phyloP scores from a whole-genome alignment of 805 yeast species.

The Yamadazyma philogaea region DNA sequence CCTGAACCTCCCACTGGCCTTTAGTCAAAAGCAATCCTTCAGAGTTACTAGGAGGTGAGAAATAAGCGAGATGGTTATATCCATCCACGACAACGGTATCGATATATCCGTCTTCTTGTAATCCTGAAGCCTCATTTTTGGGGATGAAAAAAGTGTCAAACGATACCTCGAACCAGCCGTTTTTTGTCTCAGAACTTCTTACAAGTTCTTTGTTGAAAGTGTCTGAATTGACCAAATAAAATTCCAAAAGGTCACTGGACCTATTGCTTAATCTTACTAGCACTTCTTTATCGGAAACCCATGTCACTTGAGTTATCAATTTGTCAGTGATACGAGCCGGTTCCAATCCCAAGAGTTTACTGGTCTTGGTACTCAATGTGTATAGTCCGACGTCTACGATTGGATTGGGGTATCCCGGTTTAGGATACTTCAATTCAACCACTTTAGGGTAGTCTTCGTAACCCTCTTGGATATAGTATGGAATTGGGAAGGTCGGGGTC shows the following conservation, averaged over 20 bases:
- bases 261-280: slow-evolving; percentile 63
- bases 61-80: slow-evolving; percentile 79
- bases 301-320: slow-evolving; percentile 58
- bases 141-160: slow-evolving; percentile 35
- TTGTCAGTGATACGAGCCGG: slow-evolving; percentile 29
- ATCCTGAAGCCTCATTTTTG: slow-evolving; percentile 29
- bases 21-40: slow-evolving; percentile 50
- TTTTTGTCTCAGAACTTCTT: slow-evolving; percentile 43
- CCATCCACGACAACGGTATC: slow-evolving; percentile 66
- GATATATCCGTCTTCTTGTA: slow-evolving; percentile 61
- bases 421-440: slow-evolving; percentile 59
- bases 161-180: slow-evolving; percentile 61
- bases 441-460: slow-evolving; percentile 46
- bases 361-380: slow-evolving; percentile 25
- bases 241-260: slow-evolving; percentile 52
- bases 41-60: slow-evolving; percentile 56
- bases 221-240: slow-evolving; percentile 40
- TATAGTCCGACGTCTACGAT: slow-evolving; percentile 45
- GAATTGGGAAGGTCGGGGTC: slow-evolving; percentile 52
- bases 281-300: slow-evolving; percentile 51
- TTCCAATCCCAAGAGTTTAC: slow-evolving; percentile 15
- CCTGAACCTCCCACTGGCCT: slow-evolving; percentile 91
- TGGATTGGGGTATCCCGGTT: slow-evolving; percentile 68
- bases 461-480: slow-evolving; percentile 43
- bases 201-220: slow-evolving; percentile 28